Conservation (phyloP, 2,329 filamentous ascomycete genomes). For the Nemania bipapillata region DNA sequence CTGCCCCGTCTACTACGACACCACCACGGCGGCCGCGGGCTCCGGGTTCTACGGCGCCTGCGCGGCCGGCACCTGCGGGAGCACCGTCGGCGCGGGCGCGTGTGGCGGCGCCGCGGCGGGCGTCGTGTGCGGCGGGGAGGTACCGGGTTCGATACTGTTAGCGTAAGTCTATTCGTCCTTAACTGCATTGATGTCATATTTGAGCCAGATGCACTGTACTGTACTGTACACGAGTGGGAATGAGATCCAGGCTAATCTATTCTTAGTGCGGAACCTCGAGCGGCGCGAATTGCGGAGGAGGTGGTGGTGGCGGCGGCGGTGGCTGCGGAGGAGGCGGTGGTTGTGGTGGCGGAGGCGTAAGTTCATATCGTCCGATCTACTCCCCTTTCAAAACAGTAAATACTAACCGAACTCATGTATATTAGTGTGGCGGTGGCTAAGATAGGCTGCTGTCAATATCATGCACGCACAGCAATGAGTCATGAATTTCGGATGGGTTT, state of each 20-base stretch:
- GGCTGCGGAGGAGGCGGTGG: conserved; percentile 8
- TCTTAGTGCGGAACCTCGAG: conserved; percentile 40
- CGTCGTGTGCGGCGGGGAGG: conserved; percentile 54
- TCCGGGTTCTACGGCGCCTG: conserved; percentile 56
- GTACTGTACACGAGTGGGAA: background rate
- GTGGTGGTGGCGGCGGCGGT: conserved; percentile 31
- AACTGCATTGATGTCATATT: background rate
- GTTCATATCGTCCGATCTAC: conserved; percentile 4
- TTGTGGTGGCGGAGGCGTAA: conserved; percentile 40
- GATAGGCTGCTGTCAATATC: background rate
- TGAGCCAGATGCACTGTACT: too few relatives aligned
- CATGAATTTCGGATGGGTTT: background rate
- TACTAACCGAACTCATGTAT: conserved; percentile 1
- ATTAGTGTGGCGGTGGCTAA: conserved; percentile 1
- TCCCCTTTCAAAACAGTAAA: background rate
- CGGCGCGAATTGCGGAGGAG: conserved; percentile 46
- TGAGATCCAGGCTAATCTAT: conserved; percentile 4
- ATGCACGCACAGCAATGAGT: background rate
- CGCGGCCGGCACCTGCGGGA: conserved; percentile 61
- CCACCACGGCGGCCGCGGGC: conserved; percentile 49
- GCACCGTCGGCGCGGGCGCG: conserved; percentile 53
- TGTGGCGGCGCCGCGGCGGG: conserved; percentile 52
- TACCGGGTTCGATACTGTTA: conserved; percentile 45
- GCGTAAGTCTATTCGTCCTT: conserved; percentile 33
- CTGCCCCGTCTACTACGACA: conserved; percentile 49